Base-by-base conservation (phyloP, 345 rosid genomes). In the Populus pruinosa region DNA sequence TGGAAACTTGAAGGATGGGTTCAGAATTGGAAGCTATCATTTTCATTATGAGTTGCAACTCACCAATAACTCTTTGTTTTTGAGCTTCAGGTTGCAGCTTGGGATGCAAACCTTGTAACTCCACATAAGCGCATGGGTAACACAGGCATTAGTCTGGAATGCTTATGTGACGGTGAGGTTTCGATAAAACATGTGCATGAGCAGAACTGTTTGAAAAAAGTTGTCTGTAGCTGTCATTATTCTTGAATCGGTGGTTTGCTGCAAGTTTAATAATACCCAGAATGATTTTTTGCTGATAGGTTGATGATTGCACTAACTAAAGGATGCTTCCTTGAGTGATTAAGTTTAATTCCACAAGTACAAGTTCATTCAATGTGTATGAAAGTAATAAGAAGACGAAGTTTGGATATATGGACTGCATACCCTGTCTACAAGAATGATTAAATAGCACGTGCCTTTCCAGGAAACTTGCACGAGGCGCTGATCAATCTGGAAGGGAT, bases 91-190 rank as follows among this genome's bases (percentile, higher is more conserved):
- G 87, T 92, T 78, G 98, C 98, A 81, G 98, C 97, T 84, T 95
- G 99, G 99, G 99, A 95, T 91, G 99, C 97, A 69, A 95, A 95
- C 85, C 91, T 95, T 86, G 89, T 95, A 61, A 83, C 96, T 70
- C 99, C 99, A 47, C 98, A 90, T 83, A 95, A 92, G 82, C 98
- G 98, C 76, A 95, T 95, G 99, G 99, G 98, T 17, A 92, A 95
- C 78, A 88, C 90, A 2, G 85, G 86, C 74, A 49, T 95, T 68
- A 75, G 59, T 82, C 85, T 95, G 79, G 93, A 91, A 64, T 53
- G 29, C 79, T 78, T 92, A 69, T 91, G 92, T 82, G 91, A 95
- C 82, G 98, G 99, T 95, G 83, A 88, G 92, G 75, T 69, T 79
- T 64, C 36, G 27, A 61, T 73, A 50, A 77, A 64, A 47, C 35